Conservation (phyloP, 2,329 filamentous ascomycete genomes). For the Fonsecaea pedrosoi region DNA sequence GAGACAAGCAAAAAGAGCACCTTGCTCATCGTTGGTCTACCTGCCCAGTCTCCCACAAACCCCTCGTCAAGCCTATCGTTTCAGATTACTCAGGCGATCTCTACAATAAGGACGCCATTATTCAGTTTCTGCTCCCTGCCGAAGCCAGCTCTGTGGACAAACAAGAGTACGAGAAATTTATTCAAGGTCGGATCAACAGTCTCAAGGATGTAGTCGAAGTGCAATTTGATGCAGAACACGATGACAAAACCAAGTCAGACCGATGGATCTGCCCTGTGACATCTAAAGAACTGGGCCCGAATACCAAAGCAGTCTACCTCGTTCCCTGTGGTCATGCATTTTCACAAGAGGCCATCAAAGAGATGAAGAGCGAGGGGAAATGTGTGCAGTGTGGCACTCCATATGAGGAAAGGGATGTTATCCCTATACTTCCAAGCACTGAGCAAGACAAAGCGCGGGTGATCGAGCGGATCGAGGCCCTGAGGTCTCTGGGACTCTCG, state of each 20-base stretch:
- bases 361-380: constrained; percentile 68
- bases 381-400: constrained; percentile 73
- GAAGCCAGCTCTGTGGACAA: constrained; percentile 61
- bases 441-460: constrained; percentile 74
- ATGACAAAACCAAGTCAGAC: constrained; percentile 53
- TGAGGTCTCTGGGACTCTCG: constrained; percentile 75
- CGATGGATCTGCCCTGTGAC: constrained; percentile 84
- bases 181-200: constrained; percentile 72
- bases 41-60: constrained; percentile 82
- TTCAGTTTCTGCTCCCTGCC: constrained; percentile 69
- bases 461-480: constrained; percentile 68
- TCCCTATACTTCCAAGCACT: constrained; percentile 78
- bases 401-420: constrained; percentile 75
- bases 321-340: constrained; percentile 97
- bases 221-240: constrained; percentile 67
- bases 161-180: constrained; percentile 66
- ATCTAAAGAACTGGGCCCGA: constrained; percentile 80
- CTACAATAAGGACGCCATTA: constrained; percentile 92
- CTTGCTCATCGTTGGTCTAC: constrained; percentile 85
- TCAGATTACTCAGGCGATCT: constrained; percentile 83
- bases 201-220: constrained; percentile 87
- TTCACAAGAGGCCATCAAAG: constrained; percentile 81
- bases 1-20: constrained; percentile 84
- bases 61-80: constrained; percentile 76
- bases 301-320: constrained; percentile 81